Base-by-base conservation (phyloP, 805 yeast genomes). In the Candida silvatica region DNA sequence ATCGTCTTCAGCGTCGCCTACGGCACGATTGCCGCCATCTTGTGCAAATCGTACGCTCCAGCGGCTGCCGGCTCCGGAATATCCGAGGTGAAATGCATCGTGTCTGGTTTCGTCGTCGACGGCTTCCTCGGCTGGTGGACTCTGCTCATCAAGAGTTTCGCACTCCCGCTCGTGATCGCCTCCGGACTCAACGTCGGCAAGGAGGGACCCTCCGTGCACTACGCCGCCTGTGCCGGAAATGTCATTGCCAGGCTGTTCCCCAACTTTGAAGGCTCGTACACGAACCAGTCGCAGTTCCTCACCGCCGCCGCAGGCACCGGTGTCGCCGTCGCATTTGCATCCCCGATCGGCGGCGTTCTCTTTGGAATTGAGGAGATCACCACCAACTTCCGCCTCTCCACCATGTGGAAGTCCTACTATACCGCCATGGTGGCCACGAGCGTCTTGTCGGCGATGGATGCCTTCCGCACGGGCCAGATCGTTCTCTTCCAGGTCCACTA, bases 151-250 rank as follows among this genome's bases (percentile, higher is more conserved):
- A 92, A 92, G 46, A 71, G 86, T 34, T 52, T 86, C 7, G 84
- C 94, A 0, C 61, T 92, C 29, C 98, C 98, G 0, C 62, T 92
- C 40, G 85, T 95, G 0, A 92, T 92, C 48, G 88, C 95, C 1
- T 80, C 96, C 1, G 98, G 98, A 0, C 58, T 92, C 26, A 81
- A 90, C 45, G 82, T 92, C 5, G 99, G 99, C 17, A 92, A 92
- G 58, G 99, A 92, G 54, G 99, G 99, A 0, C 99, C 99, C 2
- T 77, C 90, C 47, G 98, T 92, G 9, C 99, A 92, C 58, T 92
- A 90, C 57, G 97, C 98, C 0, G 94, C 88, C 0, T 88, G 97
- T 55, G 90, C 82, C n/a, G 98, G 97, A 0, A 77, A 78, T 47
- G 70, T 77, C n/a, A 62, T 86, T 9, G 77, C 92, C 1, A 67